These are phyloP conservation scores for Verticillium zaregamsianum DNA, from an alignment of 2,329 filamentous ascomycete species.

Conservation along the genomic window DNA sequence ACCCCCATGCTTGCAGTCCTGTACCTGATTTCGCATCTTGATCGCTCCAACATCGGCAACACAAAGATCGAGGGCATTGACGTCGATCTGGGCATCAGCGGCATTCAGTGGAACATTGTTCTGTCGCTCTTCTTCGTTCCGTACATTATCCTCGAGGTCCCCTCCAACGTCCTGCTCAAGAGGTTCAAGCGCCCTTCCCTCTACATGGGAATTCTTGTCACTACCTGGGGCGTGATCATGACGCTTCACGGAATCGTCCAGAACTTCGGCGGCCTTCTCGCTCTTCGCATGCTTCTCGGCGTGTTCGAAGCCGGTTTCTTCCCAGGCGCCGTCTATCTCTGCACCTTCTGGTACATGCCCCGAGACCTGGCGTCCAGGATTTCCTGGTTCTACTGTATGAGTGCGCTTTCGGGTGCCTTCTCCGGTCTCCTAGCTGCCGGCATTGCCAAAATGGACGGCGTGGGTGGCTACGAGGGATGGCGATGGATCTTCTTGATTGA, in stretches of 20 bases:
- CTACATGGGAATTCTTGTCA: slow-evolving; percentile 63
- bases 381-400: slow-evolving; percentile 22
- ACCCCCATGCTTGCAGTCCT: slow-evolving; percentile 50
- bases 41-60: slow-evolving; percentile 48
- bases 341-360: slow-evolving; percentile 24
- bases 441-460: slow-evolving; percentile 53
- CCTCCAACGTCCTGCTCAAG: slow-evolving; percentile 64
- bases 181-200: slow-evolving; percentile 53
- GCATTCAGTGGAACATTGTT: slow-evolving; percentile 54
- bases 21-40: slow-evolving; percentile 54
- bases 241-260: slow-evolving; percentile 19
- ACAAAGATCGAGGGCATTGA: slow-evolving; percentile 41
- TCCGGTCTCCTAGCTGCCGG: slow-evolving; percentile 58
- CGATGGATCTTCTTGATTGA: slow-evolving; percentile 63
- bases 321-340: slow-evolving; percentile 22
- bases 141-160: slow-evolving; percentile 53
- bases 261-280: slow-evolving; percentile 22
- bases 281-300: slow-evolving; percentile 24
- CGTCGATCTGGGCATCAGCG: slow-evolving; percentile 39
- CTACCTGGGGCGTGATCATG: slow-evolving; percentile 33
- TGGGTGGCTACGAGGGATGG: slow-evolving; percentile 47
- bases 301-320: slow-evolving; percentile 25
- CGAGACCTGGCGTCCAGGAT: slow-evolving; percentile 20
- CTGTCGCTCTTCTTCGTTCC: slow-evolving; percentile 61
- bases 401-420: slow-evolving; percentile 46